Conservation (phyloP, 805 yeast genomes). For the Candida hispaniensis region DNA sequence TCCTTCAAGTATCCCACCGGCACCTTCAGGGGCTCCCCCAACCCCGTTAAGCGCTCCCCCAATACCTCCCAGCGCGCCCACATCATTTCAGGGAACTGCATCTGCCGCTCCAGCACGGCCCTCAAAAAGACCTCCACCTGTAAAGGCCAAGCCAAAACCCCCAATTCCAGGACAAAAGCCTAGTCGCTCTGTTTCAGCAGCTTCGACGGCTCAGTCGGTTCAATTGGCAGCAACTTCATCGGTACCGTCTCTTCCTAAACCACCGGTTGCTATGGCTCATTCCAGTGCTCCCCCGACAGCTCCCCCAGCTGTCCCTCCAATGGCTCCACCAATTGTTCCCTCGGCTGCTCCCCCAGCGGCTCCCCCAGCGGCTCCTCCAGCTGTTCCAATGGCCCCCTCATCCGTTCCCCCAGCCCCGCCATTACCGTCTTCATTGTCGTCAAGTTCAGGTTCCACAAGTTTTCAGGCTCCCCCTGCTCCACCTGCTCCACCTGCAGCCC, state of each 20-base stretch:
- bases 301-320: constrained; percentile 17
- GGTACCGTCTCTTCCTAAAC: no score
- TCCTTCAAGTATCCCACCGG: constrained; percentile 17
- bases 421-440: constrained; percentile 4
- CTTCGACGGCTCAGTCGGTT: constrained; percentile 7
- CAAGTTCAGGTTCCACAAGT: constrained; percentile 14
- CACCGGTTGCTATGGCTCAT: no score
- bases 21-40: constrained; percentile 19
- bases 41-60: constrained; percentile 12
- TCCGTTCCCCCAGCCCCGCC: constrained; percentile 18
- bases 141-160: constrained; percentile 12
- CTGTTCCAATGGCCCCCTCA: constrained; percentile 16
- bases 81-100: constrained; percentile 4
- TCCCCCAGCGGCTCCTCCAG: constrained; percentile 17
- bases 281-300: constrained; percentile 14
- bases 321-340: constrained; percentile 18
- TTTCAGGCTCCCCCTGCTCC: constrained; percentile 19
- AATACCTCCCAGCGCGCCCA: constrained; percentile 1
- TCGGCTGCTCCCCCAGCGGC: constrained; percentile 17
- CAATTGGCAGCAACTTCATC: no score
- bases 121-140: constrained; percentile 15
- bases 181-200: constrained; percentile 5
- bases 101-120: constrained; percentile 13
- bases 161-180: constrained; percentile 15
- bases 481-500: constrained; percentile 20